Evolutionary conservation across 495 filamentous ascomycete species (phyloP).

Genomic region (Penicillium lividum): DNA sequence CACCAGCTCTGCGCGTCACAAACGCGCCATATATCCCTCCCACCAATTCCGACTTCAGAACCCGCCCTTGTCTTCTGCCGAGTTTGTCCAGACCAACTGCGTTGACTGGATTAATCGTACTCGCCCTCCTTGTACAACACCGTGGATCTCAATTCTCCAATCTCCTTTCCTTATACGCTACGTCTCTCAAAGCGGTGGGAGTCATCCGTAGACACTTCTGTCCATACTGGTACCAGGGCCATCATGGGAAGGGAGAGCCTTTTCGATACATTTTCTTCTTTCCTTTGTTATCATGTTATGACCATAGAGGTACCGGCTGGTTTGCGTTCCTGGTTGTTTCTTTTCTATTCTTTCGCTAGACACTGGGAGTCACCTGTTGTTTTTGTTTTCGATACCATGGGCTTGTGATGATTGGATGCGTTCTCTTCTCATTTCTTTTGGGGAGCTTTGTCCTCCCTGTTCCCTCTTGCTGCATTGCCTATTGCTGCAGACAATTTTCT

Average conservation of each 20-base stretch:
- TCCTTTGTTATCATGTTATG: slow-evolving; percentile 32
- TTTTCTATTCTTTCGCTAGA: slow-evolving; percentile 46
- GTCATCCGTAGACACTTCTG: slow-evolving; percentile 15
- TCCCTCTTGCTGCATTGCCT: slow-evolving; percentile 9
- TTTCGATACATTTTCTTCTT: slow-evolving; percentile 20
- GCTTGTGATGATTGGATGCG: slow-evolving; percentile 36
- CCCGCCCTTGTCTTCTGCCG: slow-evolving; percentile 1
- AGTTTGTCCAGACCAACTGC: slow-evolving; percentile 15
- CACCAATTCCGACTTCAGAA: slow-evolving; percentile 9
- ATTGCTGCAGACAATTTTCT: slow-evolving; percentile 5
- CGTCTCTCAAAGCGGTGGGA: slow-evolving; percentile 14
- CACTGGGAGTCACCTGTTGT: slow-evolving; percentile 36
- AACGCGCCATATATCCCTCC: slow-evolving; percentile 9
- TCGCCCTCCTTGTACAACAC: slow-evolving; percentile 45
- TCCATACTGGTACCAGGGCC: slow-evolving; percentile 28
- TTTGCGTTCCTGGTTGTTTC: slow-evolving; percentile 40
- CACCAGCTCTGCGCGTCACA: slow-evolving; percentile 3
- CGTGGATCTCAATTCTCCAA: slow-evolving; percentile 24
- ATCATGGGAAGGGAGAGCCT: slow-evolving; percentile 21
- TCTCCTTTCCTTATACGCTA: slow-evolving; percentile 26
- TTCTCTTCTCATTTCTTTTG: slow-evolving; percentile 17
- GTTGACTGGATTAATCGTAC: slow-evolving; percentile 17
- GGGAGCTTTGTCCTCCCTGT: slow-evolving; percentile 14
- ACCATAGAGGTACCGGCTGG: slow-evolving; percentile 51
- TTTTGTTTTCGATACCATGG: slow-evolving; percentile 35